phyloP scores from a whole-genome alignment of 202 grass and related monocot species.

The Elaeis oleifera region DNA sequence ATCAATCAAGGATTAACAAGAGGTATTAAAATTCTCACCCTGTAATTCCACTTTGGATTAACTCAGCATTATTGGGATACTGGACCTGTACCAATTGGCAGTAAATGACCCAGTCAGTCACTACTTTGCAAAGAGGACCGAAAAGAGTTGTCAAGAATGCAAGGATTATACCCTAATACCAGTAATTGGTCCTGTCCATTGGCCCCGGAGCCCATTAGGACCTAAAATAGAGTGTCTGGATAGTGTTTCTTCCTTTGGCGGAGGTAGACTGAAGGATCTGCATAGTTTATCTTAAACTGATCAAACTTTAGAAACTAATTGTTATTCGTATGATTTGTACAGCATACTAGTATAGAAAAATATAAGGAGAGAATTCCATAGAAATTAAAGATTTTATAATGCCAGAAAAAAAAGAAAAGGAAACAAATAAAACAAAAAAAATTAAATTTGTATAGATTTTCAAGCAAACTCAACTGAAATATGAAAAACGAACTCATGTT shows the following conservation, averaged over 20 bases:
- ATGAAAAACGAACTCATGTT: no score
- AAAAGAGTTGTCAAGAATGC: constrained; percentile 20
- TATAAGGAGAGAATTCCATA: no score
- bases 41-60: constrained; percentile 53
- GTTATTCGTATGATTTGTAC: no score
- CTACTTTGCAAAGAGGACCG: constrained; percentile 3
- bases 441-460: no score
- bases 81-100: constrained; percentile 69
- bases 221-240: constrained; percentile 99
- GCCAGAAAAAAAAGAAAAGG: no score
- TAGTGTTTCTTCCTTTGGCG: constrained; percentile 93
- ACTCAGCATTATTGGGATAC: constrained; percentile 81
- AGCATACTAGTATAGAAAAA: no score
- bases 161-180: constrained; percentile 65
- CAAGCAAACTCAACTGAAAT: no score
- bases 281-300: constrained; percentile 28
- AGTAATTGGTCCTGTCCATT: constrained; percentile 57
- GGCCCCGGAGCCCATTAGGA: constrained; percentile 71
- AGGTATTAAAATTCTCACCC: constrained; percentile 32
- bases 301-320: no score
- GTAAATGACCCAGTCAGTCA: constrained; percentile 12
- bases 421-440: no score
- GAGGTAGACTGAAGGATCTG: constrained; percentile 60
- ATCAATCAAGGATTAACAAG: background rate
- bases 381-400: no score